phyloP scores from a whole-genome alignment of 192 early-diverging fungal genomes.

The Mortierella antarctica region DNA sequence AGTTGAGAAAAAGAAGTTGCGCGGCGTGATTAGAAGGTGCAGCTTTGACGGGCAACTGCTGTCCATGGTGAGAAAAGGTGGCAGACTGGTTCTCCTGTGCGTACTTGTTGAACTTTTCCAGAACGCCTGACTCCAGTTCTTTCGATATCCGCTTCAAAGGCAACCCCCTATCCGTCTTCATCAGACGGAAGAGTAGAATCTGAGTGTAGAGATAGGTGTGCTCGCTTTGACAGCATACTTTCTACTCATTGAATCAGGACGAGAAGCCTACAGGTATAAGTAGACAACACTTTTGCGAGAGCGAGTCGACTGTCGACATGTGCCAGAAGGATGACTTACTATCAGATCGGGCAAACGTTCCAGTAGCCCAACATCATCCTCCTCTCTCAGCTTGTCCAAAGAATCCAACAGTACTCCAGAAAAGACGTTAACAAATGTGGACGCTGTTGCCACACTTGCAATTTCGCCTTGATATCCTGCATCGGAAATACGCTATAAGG shows the following conservation, averaged over 20 bases:
- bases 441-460: conserved; percentile 71
- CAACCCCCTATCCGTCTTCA: conserved; percentile 53
- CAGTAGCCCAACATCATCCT: conserved; percentile 67
- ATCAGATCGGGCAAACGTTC: conserved; percentile 67
- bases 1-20: not conserved
- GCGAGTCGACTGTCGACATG: too few relatives aligned
- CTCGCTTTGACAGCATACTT: conserved; percentile 64
- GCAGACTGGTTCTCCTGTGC: not conserved
- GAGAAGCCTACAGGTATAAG: not conserved
- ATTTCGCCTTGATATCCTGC: conserved; percentile 74
- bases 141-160: conserved; percentile 59
- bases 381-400: conserved; percentile 66
- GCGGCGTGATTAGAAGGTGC: not conserved
- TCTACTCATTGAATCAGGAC: conserved; percentile 20
- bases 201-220: conserved; percentile 68
- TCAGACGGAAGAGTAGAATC: conserved; percentile 53
- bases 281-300: not conserved
- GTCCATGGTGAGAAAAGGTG: not conserved
- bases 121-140: conserved; percentile 60
- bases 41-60: not conserved
- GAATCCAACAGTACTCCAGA: conserved; percentile 71
- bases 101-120: conserved; percentile 58
- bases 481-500: conserved; percentile 66
- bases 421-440: conserved; percentile 74
- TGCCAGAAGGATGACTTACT: conserved; percentile 38